Percentiles rank a stretch among this genome's conserved stretches.
Conservation (phyloP, 768 basidiomycete genomes). For the Rhizopogon salebrosus region DNA sequence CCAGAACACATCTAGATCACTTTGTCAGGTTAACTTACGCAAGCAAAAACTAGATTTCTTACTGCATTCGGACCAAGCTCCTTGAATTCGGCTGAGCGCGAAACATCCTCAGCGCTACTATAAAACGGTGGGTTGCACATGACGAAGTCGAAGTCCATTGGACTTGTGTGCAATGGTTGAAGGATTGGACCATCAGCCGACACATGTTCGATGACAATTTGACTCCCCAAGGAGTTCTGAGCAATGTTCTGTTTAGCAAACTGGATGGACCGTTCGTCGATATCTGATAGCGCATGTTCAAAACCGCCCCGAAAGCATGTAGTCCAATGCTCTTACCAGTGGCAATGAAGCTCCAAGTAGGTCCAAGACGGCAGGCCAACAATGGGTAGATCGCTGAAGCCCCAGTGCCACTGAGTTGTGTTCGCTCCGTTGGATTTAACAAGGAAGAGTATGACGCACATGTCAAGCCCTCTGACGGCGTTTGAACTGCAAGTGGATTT, state of each 20-base stretch:
- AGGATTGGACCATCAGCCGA: slow-evolving; percentile 40
- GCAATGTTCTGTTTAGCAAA: slow-evolving; percentile 55
- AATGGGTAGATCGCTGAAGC: slow-evolving; percentile 88
- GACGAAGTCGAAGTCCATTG: slow-evolving; percentile 58
- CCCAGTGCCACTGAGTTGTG: slow-evolving; percentile 72
- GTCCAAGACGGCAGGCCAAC: slow-evolving; percentile 51
- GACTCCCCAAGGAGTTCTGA: slow-evolving; percentile 46
- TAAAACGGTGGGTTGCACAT: slow-evolving; percentile 99
- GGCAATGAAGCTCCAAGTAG: slow-evolving; percentile 55
- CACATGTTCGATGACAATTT: slow-evolving; percentile 44
- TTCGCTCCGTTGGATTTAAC: neutral
- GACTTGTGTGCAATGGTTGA: slow-evolving; percentile 13
- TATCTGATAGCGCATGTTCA: slow-evolving; percentile 40
- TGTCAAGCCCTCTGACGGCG: slow-evolving; percentile 56
- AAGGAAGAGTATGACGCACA: slow-evolving; percentile 42
- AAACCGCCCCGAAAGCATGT: neutral
- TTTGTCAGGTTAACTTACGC: neutral
- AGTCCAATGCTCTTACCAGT: slow-evolving; percentile 45
- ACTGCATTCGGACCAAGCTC: slow-evolving; percentile 67
- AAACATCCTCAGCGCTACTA: slow-evolving; percentile 63
- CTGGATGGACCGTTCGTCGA: slow-evolving; percentile 58
- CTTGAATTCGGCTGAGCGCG: slow-evolving; percentile 55
- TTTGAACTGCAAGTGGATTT: slow-evolving; percentile 16
- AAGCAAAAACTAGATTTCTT: slow-evolving; percentile 16
- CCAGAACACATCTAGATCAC: slow-evolving; percentile 74